Base-by-base conservation (phyloP, 2,329 filamentous ascomycete species). In the Stagonosporopsis cucurbitacearum region DNA sequence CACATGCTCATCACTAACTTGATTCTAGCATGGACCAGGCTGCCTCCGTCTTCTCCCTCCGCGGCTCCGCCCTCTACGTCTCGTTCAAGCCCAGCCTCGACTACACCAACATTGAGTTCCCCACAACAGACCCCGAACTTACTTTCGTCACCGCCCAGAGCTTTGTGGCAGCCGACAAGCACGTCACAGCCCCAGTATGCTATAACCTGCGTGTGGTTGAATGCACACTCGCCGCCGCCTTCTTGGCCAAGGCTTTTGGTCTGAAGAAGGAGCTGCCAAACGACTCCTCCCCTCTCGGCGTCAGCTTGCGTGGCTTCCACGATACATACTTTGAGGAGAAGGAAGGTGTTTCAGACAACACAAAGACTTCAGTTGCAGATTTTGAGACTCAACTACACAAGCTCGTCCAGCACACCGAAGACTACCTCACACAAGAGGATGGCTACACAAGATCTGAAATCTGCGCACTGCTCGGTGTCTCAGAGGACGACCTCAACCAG, bases 131-230 rank as follows among this genome's bases (percentile, higher is more conserved):
- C 41, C 91, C 92, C 1, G 91, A 96, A 65, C 84, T 97, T 50
- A 92, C 88, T 64, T 98, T 99, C 76, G 83, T 99, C 62, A 92
- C 97, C 63, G 94, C 93, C 7, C 95, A 99, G 75, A 96, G 90
- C 57, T 96, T 96, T 74, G 90, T 99, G 58, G 89, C 89, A 15
- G 91, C 94, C 5, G 93, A 98, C 81, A 99, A 99, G 79, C 91
- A 95, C 71, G 90, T 94, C 59, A 96, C 94, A 1, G 95, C 89
- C 0, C 94, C 94, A 0, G 88, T 96, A 61, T 92, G 94, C 82
- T 99, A 98, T 82, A 99, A 99, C 76, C 85, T 99, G 22, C 89
- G 95, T 25, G 95, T 99, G 1, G 95, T 97, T 33, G 95, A 99
- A 78, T 96, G 92, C 79, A 95, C 90, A 50, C 84, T 99, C 28